Evolutionary conservation across 495 filamentous ascomycete species (phyloP), one percentile per base, ranked within the genome.

Genomic region (Daldinia vernicosa): DNA sequence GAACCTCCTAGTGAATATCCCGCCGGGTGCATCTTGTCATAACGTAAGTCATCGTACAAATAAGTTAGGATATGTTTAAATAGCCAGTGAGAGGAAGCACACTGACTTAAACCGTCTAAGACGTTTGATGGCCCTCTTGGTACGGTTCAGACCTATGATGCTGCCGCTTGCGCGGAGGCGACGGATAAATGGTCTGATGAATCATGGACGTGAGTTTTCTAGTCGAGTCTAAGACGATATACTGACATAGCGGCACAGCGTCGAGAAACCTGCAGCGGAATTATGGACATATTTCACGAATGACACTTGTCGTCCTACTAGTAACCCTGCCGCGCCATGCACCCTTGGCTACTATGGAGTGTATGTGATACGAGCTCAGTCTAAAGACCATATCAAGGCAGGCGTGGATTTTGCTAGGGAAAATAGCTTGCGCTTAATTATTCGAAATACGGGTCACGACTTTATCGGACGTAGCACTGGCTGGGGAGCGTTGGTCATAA

Each of bases 371-470:
- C 80, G 83, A 70, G 85, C 84, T 32, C 77, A 79, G 43, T 71
- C 68, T 0, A 66, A 74, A 19, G 75, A 50, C 4, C 83, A 90
- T 56, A 78, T 87, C 56, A 79, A 80, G 43, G 77, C 77, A 2
- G 85, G 82, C 4, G 71, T 91, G n/a, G 77, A 80, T 22, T 90
- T 89, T 54, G 86, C 86, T 9, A 77, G 79, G 0, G 55, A 83
- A 35, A 80, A 87, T 61, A 88, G 87, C 66, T 81, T 92, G 50
- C 85, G 89, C 24, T 70, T 91, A 11, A 79, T 91, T 26, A 80
- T 92, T 39, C 83, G 87, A n/a, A 91, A 90, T 72, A 91, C 89
- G 0, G 90, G 89, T 9, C 87, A 89, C 60, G 86, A 86, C 62
- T 82, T 86, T 76, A 80, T 82, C 43, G 87, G 88, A 57, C 85